phyloP scores from a whole-genome alignment of 2,329 filamentous ascomycete species.

The Exophiala aquamarina region DNA sequence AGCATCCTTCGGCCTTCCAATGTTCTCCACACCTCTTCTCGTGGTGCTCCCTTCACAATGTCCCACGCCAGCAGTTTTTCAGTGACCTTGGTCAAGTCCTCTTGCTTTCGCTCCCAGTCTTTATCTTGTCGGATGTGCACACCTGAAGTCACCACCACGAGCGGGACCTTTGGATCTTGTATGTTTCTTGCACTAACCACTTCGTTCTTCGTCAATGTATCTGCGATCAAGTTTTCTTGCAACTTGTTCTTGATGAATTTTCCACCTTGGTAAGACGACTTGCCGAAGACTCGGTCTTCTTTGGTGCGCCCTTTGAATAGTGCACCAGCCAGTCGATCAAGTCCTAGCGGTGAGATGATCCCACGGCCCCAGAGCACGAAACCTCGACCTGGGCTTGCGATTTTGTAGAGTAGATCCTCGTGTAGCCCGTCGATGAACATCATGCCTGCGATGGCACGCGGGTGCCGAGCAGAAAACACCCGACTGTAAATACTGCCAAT shows the following conservation, averaged over 20 bases:
- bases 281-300: constrained; percentile 82
- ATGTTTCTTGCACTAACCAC: constrained; percentile 76
- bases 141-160: constrained; percentile 82
- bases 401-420: constrained; percentile 73
- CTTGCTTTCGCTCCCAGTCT: constrained; percentile 80
- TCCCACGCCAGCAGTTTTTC: constrained; percentile 80
- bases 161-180: constrained; percentile 70
- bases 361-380: constrained; percentile 87
- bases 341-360: constrained; percentile 79
- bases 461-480: constrained; percentile 84
- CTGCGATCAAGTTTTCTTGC: constrained; percentile 87
- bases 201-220: constrained; percentile 80
- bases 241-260: constrained; percentile 87
- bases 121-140: constrained; percentile 64
- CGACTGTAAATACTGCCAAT: constrained; percentile 86
- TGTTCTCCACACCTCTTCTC: constrained; percentile 83
- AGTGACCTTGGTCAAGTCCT: constrained; percentile 78
- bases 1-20: constrained; percentile 70
- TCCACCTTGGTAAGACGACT: constrained; percentile 72
- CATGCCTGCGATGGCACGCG: constrained; percentile 71
- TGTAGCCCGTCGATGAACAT: constrained; percentile 87
- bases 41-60: constrained; percentile 72
- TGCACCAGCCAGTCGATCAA: constrained; percentile 77
- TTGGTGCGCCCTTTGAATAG: constrained; percentile 77
- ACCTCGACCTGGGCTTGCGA: constrained; percentile 68